A percentile compares a stretch with the other conserved stretches of the same genome.
These are phyloP conservation scores for Enterocytospora artemiae DNA, from an alignment of 371 early-diverging fungal species.

Conservation along the genomic window DNA sequence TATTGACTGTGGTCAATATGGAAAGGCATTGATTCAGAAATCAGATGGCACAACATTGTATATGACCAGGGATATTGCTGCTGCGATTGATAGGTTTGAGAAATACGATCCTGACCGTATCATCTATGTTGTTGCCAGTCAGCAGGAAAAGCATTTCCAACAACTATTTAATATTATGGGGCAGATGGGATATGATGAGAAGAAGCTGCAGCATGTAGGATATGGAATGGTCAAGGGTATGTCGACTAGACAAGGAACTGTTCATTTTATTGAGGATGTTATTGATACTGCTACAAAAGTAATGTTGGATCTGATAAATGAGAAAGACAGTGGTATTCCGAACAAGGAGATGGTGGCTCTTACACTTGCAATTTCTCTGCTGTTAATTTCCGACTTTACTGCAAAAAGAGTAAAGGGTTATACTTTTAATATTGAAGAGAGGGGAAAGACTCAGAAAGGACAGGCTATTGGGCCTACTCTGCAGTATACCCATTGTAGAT, in stretches of 20 bases:
- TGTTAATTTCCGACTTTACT: constrained; percentile 84
- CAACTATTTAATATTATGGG: constrained; percentile 85
- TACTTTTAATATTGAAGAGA: constrained; percentile 76
- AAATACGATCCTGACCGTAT: constrained; percentile 78
- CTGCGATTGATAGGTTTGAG: constrained; percentile 79
- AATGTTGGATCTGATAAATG: constrained; percentile 76
- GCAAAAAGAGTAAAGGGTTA: constrained; percentile 91
- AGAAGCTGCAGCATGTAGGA: constrained; percentile 74
- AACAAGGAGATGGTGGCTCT: constrained; percentile 71
- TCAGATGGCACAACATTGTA: constrained; percentile 88
- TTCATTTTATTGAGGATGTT: constrained; percentile 91
- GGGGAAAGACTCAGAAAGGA: constrained; percentile 76
- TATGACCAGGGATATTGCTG: constrained; percentile 91
- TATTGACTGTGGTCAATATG: constrained; percentile 47
- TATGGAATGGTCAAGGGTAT: constrained; percentile 87
- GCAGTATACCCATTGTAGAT: constrained; percentile 62
- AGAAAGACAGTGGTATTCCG: constrained; percentile 70
- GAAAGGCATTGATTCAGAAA: constrained; percentile 69
- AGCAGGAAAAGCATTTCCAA: constrained; percentile 85
- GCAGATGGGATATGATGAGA: constrained; percentile 66
- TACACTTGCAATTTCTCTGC: constrained; percentile 67
- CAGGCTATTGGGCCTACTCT: constrained; percentile 97
- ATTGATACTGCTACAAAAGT: constrained; percentile 73
- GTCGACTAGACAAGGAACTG: constrained; percentile 92
- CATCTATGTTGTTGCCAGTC: constrained; percentile 83